Base-by-base conservation (phyloP, 306 rosid genomes). In the Pterocarpus santalinus region DNA sequence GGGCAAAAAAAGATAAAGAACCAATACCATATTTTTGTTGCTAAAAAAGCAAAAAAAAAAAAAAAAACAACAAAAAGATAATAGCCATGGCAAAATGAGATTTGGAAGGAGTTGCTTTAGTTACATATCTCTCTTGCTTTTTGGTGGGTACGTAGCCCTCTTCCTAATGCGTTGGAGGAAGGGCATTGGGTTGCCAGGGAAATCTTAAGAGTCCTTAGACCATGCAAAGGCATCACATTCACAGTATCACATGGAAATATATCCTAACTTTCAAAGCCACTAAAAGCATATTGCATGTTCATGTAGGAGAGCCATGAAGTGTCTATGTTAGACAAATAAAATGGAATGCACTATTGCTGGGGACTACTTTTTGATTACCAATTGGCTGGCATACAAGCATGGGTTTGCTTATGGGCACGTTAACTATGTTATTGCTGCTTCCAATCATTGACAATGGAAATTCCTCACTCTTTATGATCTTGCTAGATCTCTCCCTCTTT, bases 311-410 rank as follows among this genome's bases (percentile, higher is more conserved):
- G 36, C 5, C 49, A 36, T 30, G 43, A 69, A 62, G 65, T 84
- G 84, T 84, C 84, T 69, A 16, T 57, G 43, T 74, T 84, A 10
- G 13, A 62, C 87, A 81, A 52, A 72, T 65, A 65, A 81, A 73
- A 73, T 43, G 70, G 55, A 43, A 75, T 75, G 71, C 80, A 75
- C 85, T 66, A 75, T 46, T 68, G 43, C 4, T 55, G n/a, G 68
- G 47, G 17, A 39, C 56, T 32, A 68, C 80, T 17, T 74, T 81
- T 81, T 55, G 22, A 7, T 51, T 53, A 14, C 10, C 55, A 65
- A 35, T 55, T 78, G 5, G 80, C 44, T 64, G 33, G 57, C 68
- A 30, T 47, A 9, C 28, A 39, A 55, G 22, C 11, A 13, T 67
- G 71, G 49, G 38, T 55, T 30, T 38, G 70, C 30, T 66, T 51